A percentile compares a stretch with the other conserved stretches of the same genome.
These are phyloP conservation scores for Plantago ovata DNA, from an alignment of 257 asterid species.

Conservation along the genomic window DNA sequence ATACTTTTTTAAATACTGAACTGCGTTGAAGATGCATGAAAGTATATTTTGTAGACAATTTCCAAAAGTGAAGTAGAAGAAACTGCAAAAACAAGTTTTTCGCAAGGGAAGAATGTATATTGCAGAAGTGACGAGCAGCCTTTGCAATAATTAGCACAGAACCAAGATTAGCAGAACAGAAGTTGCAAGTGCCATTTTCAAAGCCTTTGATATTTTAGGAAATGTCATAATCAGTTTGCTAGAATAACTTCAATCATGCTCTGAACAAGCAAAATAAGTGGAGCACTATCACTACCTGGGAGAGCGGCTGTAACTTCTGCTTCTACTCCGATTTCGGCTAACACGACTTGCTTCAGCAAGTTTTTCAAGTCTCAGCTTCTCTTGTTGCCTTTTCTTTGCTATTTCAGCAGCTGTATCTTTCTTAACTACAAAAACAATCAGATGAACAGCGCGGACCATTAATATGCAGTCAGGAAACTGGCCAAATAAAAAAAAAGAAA, in stretches of 20 bases:
- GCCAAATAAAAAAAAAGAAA: slow-evolving; percentile 6
- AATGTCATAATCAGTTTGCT: not conserved
- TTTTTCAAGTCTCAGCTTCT: slow-evolving; percentile 84
- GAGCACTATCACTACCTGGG: slow-evolving; percentile 58
- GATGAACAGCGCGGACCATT: slow-evolving; percentile 15
- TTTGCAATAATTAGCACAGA: not conserved
- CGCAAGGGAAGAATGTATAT: too few relatives aligned
- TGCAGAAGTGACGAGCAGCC: too few relatives aligned
- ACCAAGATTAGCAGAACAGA: not conserved
- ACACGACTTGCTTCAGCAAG: slow-evolving; percentile 71
- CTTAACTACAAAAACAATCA: slow-evolving; percentile 55
- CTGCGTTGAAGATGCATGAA: too few relatives aligned
- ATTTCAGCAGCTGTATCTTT: slow-evolving; percentile 86
- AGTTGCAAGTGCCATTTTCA: not conserved
- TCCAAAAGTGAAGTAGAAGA: too few relatives aligned
- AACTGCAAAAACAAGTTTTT: too few relatives aligned
- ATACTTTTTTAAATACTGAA: too few relatives aligned
- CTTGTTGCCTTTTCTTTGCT: slow-evolving; percentile 95
- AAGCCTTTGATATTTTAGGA: not conserved
- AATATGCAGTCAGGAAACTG: slow-evolving; percentile 20
- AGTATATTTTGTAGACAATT: too few relatives aligned
- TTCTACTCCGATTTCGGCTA: slow-evolving; percentile 56
- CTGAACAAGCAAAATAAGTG: not conserved
- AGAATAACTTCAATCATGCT: not conserved
- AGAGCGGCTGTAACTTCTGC: slow-evolving; percentile 86